These are phyloP conservation scores for Camellia japonica DNA, from an alignment of 148 eudicot species.

Conservation along the genomic window DNA sequence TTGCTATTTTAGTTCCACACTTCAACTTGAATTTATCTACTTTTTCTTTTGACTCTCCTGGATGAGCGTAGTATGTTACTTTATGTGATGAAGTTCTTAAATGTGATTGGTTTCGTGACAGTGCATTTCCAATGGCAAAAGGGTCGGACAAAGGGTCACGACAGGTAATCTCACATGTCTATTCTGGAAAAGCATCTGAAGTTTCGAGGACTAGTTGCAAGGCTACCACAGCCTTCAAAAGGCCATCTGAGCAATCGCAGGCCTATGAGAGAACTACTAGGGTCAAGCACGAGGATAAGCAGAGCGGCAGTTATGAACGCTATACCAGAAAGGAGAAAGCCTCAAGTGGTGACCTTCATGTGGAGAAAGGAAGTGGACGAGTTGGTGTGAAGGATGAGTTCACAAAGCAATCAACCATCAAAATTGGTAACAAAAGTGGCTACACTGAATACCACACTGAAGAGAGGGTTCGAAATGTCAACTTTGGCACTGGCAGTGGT, in stretches of 20 bases:
- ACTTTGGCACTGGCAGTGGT: not conserved
- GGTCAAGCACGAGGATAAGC: constrained; percentile 2
- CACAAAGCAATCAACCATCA: constrained; percentile 1
- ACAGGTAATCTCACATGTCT: not conserved
- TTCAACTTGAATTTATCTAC: not conserved
- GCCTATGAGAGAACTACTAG: not conserved
- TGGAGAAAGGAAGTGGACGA: constrained; percentile 2
- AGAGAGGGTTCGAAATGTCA: constrained; percentile 1
- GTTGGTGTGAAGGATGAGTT: constrained; percentile 8
- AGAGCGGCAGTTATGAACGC: not conserved
- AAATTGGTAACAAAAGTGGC: not conserved
- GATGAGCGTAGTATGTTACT: not conserved
- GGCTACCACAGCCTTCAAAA: not conserved
- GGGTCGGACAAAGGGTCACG: not conserved
- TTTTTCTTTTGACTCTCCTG: not conserved
- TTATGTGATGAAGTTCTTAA: not conserved
- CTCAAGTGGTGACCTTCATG: not conserved
- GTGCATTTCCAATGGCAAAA: not conserved
- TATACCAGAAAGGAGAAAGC: constrained; percentile 7
- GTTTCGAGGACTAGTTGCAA: not conserved
- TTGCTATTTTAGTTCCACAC: too few species aligned
- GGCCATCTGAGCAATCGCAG: not conserved
- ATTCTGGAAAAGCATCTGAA: too few species aligned
- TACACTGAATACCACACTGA: constrained; percentile 3
- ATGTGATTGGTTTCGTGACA: not conserved